Evolutionary conservation across 1,284 basidiomycete species (phyloP), one percentile per base, ranked within the genome.

Genomic region (Moesziomyces antarcticus): DNA sequence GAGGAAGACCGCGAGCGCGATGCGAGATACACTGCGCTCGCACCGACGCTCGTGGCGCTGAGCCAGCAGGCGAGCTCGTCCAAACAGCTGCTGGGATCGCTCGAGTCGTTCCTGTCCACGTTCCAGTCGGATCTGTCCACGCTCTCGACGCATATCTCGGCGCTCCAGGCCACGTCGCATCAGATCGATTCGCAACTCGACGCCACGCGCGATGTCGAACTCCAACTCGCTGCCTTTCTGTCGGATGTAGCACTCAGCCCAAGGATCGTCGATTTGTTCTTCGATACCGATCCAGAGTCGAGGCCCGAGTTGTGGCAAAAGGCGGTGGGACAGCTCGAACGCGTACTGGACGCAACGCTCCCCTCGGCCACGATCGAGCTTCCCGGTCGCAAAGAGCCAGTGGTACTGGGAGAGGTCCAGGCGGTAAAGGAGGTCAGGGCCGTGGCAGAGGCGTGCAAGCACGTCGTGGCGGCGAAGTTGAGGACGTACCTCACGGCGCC

Each of bases 71-170:
- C 81, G 86, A 91, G 50, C 87, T 88, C 72, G 87, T 97, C 43
- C 4, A 66, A 63, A 30, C 50, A 62, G 45, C 61, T 75, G 22
- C 87, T 98, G 48, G 90, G 92, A 72, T 93, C 93, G 0, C 88
- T 99, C 4, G 91, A 95, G 74, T 87, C 89, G 2, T 98, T 98
- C 84, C 88, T 98, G 11, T 93, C 93, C 2, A 96, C 93, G 0
- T 99, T 99, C 79, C 94, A 97, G 85, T 91, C 89, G 74, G 95
- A 99, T 85, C 88, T 99, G 6, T 92, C 92, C 4, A 90, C 91
- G 2, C 94, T 98, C 5, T 97, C 96, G 3, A 92, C 93, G 0
- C 95, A 99, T 82, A 97, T 99, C 82, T 91, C 93, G 0, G 92
- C 96, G 73, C 88, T 99, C 24, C 96, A 99, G 83, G 88, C 89